Percentiles rank a stretch among this genome's conserved stretches.
These are phyloP conservation scores for Gossypium lobatum DNA, from an alignment of 441 rosid species.

Conservation along the genomic window DNA sequence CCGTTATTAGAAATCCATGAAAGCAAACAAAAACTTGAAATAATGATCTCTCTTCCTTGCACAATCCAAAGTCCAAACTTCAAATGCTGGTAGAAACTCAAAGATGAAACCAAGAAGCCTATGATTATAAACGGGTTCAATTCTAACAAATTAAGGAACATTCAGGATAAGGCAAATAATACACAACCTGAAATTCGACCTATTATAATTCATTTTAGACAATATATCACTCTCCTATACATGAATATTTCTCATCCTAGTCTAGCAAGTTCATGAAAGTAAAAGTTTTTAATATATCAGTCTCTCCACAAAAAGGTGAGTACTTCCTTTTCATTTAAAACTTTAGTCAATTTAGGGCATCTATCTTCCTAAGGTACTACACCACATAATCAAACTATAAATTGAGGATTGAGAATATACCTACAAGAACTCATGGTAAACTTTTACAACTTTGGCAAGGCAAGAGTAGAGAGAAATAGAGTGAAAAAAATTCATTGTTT, in stretches of 20 bases:
- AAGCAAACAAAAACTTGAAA: not conserved
- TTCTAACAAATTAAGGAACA: not conserved
- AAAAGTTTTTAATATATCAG: not conserved
- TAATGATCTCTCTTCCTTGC: not conserved
- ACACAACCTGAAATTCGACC: not conserved
- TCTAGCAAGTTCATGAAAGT: not conserved
- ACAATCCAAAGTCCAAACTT: not conserved
- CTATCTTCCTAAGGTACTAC: not conserved
- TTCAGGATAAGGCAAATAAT: not conserved
- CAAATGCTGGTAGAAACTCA: not conserved
- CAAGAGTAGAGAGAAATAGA: not conserved
- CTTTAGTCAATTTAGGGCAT: not conserved
- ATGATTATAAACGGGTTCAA: not conserved
- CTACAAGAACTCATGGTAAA: not conserved
- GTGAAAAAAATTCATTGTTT: not conserved
- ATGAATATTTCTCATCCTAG: not conserved
- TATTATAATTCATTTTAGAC: not conserved
- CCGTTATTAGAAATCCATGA: not conserved
- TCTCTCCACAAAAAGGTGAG: not conserved
- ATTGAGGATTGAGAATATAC: not conserved
- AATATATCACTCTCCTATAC: not conserved
- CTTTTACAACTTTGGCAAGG: not conserved
- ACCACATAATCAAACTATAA: not conserved
- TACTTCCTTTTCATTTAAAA: not conserved
- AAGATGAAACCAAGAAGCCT: not conserved